Evolutionary conservation across 192 early-diverging fungal species (phyloP).

Genomic region (Martensiomyces pterosporus): DNA sequence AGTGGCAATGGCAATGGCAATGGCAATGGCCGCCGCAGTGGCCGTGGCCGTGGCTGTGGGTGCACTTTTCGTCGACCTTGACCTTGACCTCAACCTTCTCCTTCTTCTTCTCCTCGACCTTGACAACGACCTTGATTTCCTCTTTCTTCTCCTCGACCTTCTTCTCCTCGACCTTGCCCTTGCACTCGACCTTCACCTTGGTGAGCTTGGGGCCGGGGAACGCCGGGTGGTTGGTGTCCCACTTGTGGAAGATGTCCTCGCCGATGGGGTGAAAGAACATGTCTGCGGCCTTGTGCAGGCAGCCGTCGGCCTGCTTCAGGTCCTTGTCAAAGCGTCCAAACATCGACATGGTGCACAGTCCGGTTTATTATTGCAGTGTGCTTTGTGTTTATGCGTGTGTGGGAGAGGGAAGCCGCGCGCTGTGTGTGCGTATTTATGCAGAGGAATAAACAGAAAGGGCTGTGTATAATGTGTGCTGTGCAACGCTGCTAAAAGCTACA

Average conservation of each 20-base stretch:
- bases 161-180: constrained; percentile 18
- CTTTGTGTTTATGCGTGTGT: too few species aligned
- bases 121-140: constrained; percentile 6
- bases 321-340: constrained; percentile 51
- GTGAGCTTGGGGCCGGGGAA: constrained; percentile 49
- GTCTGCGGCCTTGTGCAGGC: constrained; percentile 49
- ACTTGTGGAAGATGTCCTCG: constrained; percentile 51
- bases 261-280: constrained; percentile 51
- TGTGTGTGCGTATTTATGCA: too few species aligned
- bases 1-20: constrained; percentile 14
- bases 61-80: constrained; percentile 13
- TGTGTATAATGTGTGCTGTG: too few species aligned
- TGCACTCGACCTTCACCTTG: constrained; percentile 45
- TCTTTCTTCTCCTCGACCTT: constrained; percentile 4
- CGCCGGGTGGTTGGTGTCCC: constrained; percentile 47
- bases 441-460: not conserved
- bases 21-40: constrained; percentile 14
- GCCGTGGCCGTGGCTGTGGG: constrained; percentile 9
- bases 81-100: constrained; percentile 9
- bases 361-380: too few species aligned
- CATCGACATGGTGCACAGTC: constrained; percentile 49
- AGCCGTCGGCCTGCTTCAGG: constrained; percentile 46
- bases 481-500: too few species aligned
- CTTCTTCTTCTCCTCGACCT: constrained; percentile 4
- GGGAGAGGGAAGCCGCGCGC: too few species aligned